phyloP scores from a whole-genome alignment of 306 rosid genomes.

The Vachellia pachyceras region DNA sequence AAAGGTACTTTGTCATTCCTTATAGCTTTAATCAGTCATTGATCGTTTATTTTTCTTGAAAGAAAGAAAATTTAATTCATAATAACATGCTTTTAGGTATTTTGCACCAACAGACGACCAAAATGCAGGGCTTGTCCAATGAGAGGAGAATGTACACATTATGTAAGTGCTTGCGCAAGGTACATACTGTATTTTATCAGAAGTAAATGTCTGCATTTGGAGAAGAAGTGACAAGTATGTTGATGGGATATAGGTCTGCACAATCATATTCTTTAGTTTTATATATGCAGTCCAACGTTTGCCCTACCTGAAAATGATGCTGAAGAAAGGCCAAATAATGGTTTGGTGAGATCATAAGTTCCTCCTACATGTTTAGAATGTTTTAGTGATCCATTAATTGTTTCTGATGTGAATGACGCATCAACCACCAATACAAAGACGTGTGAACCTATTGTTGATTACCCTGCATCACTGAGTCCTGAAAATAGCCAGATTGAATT shows the following conservation, averaged over 20 bases:
- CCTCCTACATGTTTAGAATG: neutral
- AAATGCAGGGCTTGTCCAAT: conserved; percentile 81
- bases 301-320: conserved; percentile 48
- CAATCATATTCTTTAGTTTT: no score
- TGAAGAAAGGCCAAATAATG: conserved; percentile 7
- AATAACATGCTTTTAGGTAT: conserved; percentile 50
- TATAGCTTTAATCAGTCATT: neutral
- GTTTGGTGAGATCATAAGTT: neutral
- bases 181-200: conserved; percentile 29
- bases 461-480: conserved; percentile 49
- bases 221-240: neutral
- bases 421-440: neutral
- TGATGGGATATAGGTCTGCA: neutral
- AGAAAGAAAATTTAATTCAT: conserved; percentile 2
- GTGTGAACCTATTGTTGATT: conserved; percentile 64
- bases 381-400: neutral
- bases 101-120: conserved; percentile 65
- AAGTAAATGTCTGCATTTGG: neutral
- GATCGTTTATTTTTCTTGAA: neutral
- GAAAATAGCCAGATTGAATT: neutral
- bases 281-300: conserved; percentile 44
- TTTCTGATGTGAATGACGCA: neutral
- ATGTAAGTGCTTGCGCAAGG: conserved; percentile 64
- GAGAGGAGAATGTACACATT: conserved; percentile 60
- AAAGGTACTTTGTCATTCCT: conserved; percentile 54